phyloP scores from a whole-genome alignment of 148 eudicot species.

The Arbutus unedo region DNA sequence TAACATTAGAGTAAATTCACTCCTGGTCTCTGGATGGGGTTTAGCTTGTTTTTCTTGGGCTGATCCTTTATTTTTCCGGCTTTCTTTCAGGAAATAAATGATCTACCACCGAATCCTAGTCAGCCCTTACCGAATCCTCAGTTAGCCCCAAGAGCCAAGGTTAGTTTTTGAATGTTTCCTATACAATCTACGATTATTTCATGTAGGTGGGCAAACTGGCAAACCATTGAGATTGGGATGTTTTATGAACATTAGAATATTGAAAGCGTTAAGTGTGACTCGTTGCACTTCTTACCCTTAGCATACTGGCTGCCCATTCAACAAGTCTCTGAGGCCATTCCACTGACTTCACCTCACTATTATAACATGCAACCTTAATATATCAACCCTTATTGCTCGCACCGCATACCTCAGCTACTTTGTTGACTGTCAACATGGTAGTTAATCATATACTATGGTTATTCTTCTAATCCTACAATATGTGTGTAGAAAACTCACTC shows the following conservation, averaged over 20 bases:
- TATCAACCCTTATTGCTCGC: background rate
- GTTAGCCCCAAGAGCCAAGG: conserved; percentile 77
- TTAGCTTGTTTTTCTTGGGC: background rate
- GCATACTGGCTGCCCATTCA: background rate
- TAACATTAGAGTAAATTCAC: conserved; percentile 66
- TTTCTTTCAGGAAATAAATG: conserved; percentile 76
- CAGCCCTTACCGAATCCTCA: conserved; percentile 80
- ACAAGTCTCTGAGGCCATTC: background rate
- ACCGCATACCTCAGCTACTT: background rate
- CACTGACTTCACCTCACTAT: background rate
- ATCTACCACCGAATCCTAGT: conserved; percentile 88
- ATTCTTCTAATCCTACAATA: background rate
- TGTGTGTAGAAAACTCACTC: background rate
- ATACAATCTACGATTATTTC: background rate
- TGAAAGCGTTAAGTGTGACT: background rate
- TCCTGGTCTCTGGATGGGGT: background rate
- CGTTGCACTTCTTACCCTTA: background rate
- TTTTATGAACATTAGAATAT: background rate
- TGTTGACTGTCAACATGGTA: background rate
- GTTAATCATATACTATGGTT: background rate
- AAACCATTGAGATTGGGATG: background rate
- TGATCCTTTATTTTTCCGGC: conserved; percentile 8
- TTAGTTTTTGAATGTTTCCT: conserved; percentile 17
- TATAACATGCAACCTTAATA: background rate
- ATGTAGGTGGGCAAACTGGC: background rate